These are phyloP conservation scores for Macrolepiota albuminosa DNA, from an alignment of 768 basidiomycete genomes.

Conservation along the genomic window DNA sequence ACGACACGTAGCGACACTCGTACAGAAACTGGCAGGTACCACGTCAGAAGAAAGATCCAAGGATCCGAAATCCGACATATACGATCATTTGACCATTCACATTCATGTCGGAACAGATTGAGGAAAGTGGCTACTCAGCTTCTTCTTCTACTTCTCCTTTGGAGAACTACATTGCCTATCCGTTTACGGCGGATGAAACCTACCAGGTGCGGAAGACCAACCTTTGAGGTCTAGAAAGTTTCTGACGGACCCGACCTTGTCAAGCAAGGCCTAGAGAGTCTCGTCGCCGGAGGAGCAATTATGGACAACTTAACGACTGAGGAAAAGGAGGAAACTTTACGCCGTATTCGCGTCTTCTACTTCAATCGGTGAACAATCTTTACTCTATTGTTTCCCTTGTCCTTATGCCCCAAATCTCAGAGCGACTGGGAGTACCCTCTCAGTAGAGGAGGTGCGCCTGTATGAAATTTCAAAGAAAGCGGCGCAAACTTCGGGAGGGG, in stretches of 20 bases:
- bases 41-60: no score
- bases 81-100: neutral
- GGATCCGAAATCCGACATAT: neutral
- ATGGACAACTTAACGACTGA: conserved; percentile 28
- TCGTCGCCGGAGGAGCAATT: conserved; percentile 40
- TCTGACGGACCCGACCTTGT: conserved; percentile 14
- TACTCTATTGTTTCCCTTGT: neutral
- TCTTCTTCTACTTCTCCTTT: conserved; percentile 1
- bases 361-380: conserved; percentile 51
- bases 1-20: no score
- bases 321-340: conserved; percentile 42
- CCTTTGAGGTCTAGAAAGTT: neutral
- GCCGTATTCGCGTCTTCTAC: conserved; percentile 62
- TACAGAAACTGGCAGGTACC: no score
- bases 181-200: conserved; percentile 51
- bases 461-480: conserved; percentile 22
- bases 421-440: conserved; percentile 35
- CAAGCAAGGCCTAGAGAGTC: conserved; percentile 64
- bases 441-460: conserved; percentile 35
- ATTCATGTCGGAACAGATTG: conserved; percentile 1
- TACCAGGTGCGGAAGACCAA: conserved; percentile 47
- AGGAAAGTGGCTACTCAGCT: neutral
- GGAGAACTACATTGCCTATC: conserved; percentile 34
- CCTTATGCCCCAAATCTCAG: conserved; percentile 6
- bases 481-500: neutral